Evolutionary conservation across 1,139 yeast genomes (phyloP), one percentile per base, ranked within the genome.

Genomic region (Blastobotrys malaysiensis): DNA sequence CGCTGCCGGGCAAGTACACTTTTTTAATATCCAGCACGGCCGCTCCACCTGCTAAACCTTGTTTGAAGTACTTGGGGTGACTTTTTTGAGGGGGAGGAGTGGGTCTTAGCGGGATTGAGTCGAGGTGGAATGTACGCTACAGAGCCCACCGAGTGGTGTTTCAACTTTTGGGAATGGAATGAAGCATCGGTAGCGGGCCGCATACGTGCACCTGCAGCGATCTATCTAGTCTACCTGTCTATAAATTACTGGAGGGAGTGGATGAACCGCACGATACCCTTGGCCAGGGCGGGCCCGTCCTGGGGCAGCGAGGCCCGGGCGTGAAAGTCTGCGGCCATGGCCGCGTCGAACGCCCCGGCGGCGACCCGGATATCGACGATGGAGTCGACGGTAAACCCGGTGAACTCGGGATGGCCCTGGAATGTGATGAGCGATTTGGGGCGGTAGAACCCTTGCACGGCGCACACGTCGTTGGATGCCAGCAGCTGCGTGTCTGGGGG

Each of bases 381-480:
- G 3, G 52, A 57, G 60, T 64, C 56, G 65, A 73, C 67, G 65
- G 73, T 57, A 51, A 70, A 77, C 1, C 75, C 70, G 24, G 74
- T 66, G 63, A 87, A 89, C 66, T 90, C 97, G 0, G 97, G 97
- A 65, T 90, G 97, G 0, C 97, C 97, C 67, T 90, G 97, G 62
- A 88, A 81, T 0, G 95, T 81, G 47, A 88, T 71, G 3, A 84
- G 56, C 52, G 75, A 74, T 19, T 73, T 57, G 6, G 73, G 71
- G 56, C 72, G 75, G 59, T 79, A 82, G 59, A 77, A 81, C 55
- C 49, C 96, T 87, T 90, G 97, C 39, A 81, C 71, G 1, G 70
- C 65, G 60, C 95, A 84, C 49, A 71, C 74, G 0, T 73, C 70
- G 9, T 85, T 79, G 5, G 78, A 69, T 65, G 59, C 77, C 69